phyloP scores from a whole-genome alignment of 2,329 filamentous ascomycete species.

The Aspergillus sergii region DNA sequence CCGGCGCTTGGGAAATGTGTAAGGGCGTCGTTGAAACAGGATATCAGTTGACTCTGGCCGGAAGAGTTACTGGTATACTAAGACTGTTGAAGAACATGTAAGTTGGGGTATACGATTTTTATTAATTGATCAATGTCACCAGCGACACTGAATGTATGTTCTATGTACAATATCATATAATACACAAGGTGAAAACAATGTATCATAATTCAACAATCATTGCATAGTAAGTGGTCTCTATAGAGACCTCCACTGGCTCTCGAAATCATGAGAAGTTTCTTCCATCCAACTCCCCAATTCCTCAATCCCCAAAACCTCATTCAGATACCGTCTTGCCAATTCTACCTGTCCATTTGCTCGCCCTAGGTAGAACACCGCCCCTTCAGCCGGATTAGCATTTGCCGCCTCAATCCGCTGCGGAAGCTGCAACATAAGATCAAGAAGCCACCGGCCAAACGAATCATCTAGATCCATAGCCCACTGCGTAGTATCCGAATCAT shows the following conservation, averaged over 20 bases:
- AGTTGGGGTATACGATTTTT: conserved; percentile 5
- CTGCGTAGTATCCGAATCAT: conserved; percentile 38
- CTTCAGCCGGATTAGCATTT: conserved; percentile 14
- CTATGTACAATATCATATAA: conserved; percentile 4
- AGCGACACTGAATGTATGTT: neutral
- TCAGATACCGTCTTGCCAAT: conserved; percentile 26
- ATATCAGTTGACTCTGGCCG: conserved; percentile 48
- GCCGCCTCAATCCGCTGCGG: conserved; percentile 27
- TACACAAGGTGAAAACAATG: conserved; percentile 5
- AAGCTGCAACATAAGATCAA: conserved; percentile 37
- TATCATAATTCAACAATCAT: neutral
- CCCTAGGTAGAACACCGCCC: conserved; percentile 31
- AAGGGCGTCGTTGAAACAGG: conserved; percentile 50
- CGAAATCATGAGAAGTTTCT: conserved; percentile 23
- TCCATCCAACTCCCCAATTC: conserved; percentile 28
- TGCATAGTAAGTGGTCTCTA: neutral
- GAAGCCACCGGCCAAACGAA: conserved; percentile 38
- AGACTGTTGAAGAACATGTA: conserved; percentile 44
- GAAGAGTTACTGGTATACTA: conserved; percentile 40
- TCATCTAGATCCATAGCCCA: conserved; percentile 36
- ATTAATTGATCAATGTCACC: conserved; percentile 5
- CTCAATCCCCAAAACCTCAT: conserved; percentile 29
- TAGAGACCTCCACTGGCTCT: neutral
- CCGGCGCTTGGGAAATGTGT: conserved; percentile 61
- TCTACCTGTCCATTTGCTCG: conserved; percentile 22